Evolutionary conservation across 495 filamentous ascomycete genomes (phyloP).

Genomic region (Aspergillus nanangensis): DNA sequence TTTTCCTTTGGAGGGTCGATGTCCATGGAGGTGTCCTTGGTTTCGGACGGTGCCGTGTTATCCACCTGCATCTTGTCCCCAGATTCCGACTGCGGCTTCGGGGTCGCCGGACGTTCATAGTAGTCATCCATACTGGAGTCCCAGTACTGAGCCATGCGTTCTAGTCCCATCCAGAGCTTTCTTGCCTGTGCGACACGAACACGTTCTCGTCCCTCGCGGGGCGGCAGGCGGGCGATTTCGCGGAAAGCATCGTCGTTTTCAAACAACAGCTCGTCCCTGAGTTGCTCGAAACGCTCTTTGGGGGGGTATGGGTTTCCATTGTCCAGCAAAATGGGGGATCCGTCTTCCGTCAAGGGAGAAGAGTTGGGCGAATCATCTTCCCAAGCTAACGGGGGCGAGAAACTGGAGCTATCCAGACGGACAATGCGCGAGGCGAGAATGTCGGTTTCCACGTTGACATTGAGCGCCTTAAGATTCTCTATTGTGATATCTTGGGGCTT

Average conservation of each 20-base stretch:
- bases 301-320: slow-evolving; percentile 47
- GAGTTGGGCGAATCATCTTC: slow-evolving; percentile 16
- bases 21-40: slow-evolving; percentile 25
- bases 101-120: slow-evolving; percentile 32
- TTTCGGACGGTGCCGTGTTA: background rate
- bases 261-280: slow-evolving; percentile 46
- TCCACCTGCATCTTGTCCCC: slow-evolving; percentile 24
- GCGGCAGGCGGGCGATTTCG: slow-evolving; percentile 40
- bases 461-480: slow-evolving; percentile 48
- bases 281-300: slow-evolving; percentile 42
- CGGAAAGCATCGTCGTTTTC: slow-evolving; percentile 57
- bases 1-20: too few species aligned
- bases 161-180: slow-evolving; percentile 57
- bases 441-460: slow-evolving; percentile 42
- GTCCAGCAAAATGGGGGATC: slow-evolving; percentile 30
- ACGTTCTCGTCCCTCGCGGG: slow-evolving; percentile 34
- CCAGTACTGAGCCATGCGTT: slow-evolving; percentile 60
- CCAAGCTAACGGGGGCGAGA: slow-evolving; percentile 47
- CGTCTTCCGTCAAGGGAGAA: slow-evolving; percentile 16
- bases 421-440: slow-evolving; percentile 43
- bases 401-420: slow-evolving; percentile 29
- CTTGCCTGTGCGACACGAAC: slow-evolving; percentile 51
- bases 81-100: slow-evolving; percentile 15
- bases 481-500: slow-evolving; percentile 48
- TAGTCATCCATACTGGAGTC: slow-evolving; percentile 57